A percentile compares a stretch with the other conserved stretches of the same genome.
Conservation (phyloP, 306 rosid genomes). For the Fragaria iinumae region DNA sequence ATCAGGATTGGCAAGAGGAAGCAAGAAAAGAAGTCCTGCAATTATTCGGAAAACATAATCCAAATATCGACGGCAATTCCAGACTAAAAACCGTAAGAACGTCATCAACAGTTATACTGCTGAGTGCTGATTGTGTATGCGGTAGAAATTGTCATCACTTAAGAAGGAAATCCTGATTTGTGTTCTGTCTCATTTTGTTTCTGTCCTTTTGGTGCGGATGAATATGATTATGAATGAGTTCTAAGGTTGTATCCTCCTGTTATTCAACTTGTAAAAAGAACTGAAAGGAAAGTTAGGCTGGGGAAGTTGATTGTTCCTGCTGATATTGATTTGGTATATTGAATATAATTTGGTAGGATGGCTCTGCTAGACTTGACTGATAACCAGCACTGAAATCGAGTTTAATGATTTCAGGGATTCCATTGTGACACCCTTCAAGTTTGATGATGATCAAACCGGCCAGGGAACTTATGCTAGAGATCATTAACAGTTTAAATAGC, state of each 20-base stretch:
- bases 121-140: too few relatives aligned
- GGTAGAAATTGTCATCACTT: neutral
- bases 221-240: neutral
- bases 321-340: too few relatives aligned
- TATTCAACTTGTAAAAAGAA: too few relatives aligned
- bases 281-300: neutral
- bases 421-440: too few relatives aligned
- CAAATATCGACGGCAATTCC: neutral
- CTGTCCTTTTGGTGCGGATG: neutral
- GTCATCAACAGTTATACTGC: neutral
- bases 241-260: neutral
- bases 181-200: neutral
- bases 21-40: too few relatives aligned
- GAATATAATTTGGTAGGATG: too few relatives aligned
- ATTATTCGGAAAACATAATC: neutral
- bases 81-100: neutral
- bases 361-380: too few relatives aligned
- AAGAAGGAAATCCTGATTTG: neutral
- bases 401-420: too few relatives aligned
- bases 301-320: too few relatives aligned
- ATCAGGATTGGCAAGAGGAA: too few relatives aligned
- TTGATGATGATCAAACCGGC: too few relatives aligned
- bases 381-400: too few relatives aligned
- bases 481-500: conserved; percentile 19
- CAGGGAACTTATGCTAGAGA: conserved; percentile 25